These are phyloP conservation scores for Termitomyces sp. DNA, from an alignment of 768 basidiomycete species.

Conservation along the genomic window DNA sequence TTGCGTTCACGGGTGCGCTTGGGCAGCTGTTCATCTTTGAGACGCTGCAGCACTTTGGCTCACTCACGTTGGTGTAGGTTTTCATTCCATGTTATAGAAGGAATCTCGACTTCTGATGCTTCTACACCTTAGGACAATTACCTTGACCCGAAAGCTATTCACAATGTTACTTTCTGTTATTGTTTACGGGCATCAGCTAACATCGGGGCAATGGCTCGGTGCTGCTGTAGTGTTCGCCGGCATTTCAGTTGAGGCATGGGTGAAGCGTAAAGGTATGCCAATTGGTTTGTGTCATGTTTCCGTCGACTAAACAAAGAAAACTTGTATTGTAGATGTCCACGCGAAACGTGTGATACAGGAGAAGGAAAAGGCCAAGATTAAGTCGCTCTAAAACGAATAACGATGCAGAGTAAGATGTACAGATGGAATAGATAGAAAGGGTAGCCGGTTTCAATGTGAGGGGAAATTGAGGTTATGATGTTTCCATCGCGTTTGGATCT, in stretches of 20 bases:
- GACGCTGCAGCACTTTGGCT: slow-evolving; percentile 89
- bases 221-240: slow-evolving; percentile 91
- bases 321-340: slow-evolving; percentile 61
- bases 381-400: slow-evolving; percentile 51
- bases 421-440: neutral
- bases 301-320: slow-evolving; percentile 7
- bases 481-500: slow-evolving; percentile 50
- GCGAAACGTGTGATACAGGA: slow-evolving; percentile 77
- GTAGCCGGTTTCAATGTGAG: neutral
- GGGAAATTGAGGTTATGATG: slow-evolving; percentile 22
- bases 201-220: slow-evolving; percentile 89
- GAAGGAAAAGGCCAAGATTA: slow-evolving; percentile 81
- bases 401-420: neutral
- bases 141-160: slow-evolving; percentile 93
- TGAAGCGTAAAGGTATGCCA: slow-evolving; percentile 77
- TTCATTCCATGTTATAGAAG: neutral
- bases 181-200: slow-evolving; percentile 85
- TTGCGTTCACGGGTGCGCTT: slow-evolving; percentile 86
- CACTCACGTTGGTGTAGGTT: slow-evolving; percentile 76
- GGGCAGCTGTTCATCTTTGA: slow-evolving; percentile 99
- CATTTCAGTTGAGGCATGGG: slow-evolving; percentile 88
- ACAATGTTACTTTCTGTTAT: slow-evolving; percentile 96
- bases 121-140: slow-evolving; percentile 67
- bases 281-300: slow-evolving; percentile 6
- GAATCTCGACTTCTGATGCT: slow-evolving; percentile 1